These are phyloP conservation scores for Boletus bicolor DNA, from an alignment of 768 basidiomycete genomes.

Conservation along the genomic window DNA sequence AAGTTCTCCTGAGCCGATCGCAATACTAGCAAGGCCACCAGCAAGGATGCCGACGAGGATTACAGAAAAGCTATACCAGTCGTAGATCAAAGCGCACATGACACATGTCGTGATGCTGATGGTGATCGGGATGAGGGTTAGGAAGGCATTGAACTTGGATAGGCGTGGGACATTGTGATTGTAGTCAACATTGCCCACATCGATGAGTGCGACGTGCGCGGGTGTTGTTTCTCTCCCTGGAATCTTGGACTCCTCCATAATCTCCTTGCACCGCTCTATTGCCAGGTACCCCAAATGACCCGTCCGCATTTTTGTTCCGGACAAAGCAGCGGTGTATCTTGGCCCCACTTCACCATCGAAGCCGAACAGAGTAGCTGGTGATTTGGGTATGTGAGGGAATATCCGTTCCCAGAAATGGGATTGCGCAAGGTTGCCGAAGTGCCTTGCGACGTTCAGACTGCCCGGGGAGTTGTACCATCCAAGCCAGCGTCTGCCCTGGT, in stretches of 20 bases:
- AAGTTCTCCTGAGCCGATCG: conserved; percentile 27
- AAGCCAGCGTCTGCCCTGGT: conserved; percentile 27
- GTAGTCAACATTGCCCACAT: conserved; percentile 9
- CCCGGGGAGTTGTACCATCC: conserved; percentile 37
- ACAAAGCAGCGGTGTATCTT: conserved; percentile 22
- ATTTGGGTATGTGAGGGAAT: conserved; percentile 22
- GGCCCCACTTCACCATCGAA: conserved; percentile 28
- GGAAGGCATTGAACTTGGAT: not conserved
- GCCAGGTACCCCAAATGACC: conserved; percentile 29
- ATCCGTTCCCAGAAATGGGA: conserved; percentile 25
- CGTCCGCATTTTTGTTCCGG: conserved; percentile 28
- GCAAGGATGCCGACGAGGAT: conserved; percentile 32
- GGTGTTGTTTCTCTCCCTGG: conserved; percentile 15
- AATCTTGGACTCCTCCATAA: not conserved
- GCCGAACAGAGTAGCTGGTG: conserved; percentile 23
- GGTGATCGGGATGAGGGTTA: conserved; percentile 25
- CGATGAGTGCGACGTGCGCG: conserved; percentile 17
- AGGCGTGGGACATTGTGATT: conserved; percentile 1
- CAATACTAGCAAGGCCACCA: conserved; percentile 25
- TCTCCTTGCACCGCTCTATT: conserved; percentile 17
- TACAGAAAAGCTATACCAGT: conserved; percentile 32
- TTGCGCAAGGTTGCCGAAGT: conserved; percentile 27
- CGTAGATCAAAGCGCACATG: conserved; percentile 22
- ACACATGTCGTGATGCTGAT: conserved; percentile 22
- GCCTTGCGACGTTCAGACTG: conserved; percentile 28